A percentile compares a stretch with the other conserved stretches of the same genome.
These are phyloP conservation scores for Ogataea thermomethanolica DNA, from an alignment of 805 yeast species.

Conservation along the genomic window DNA sequence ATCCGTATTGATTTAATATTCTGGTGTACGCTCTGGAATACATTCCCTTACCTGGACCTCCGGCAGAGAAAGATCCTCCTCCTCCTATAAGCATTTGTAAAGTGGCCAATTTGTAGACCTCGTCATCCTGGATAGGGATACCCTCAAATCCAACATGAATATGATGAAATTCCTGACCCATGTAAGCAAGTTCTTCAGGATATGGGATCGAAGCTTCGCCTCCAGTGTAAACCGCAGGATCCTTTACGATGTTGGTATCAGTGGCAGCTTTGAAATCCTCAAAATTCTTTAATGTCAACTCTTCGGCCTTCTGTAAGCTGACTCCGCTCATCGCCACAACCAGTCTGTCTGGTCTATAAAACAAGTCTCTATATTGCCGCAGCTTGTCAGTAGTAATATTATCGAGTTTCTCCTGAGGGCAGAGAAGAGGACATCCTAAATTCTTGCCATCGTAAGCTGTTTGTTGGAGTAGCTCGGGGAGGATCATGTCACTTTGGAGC, in stretches of 20 bases:
- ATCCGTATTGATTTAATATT: constrained; percentile 87
- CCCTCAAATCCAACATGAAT: constrained; percentile 89
- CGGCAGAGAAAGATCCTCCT: constrained; percentile 96
- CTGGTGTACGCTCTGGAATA: constrained; percentile 89
- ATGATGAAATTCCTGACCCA: constrained; percentile 74
- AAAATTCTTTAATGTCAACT: constrained; percentile 57
- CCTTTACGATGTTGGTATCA: constrained; percentile 27
- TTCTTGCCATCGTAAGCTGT: constrained; percentile 73
- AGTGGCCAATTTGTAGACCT: constrained; percentile 85
- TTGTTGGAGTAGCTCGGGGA: constrained; percentile 88
- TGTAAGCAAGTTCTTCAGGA: constrained; percentile 55
- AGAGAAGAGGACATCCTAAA: constrained; percentile 80
- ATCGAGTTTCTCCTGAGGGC: constrained; percentile 68
- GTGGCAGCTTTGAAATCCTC: constrained; percentile 50
- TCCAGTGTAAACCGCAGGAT: constrained; percentile 53
- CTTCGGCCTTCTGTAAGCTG: constrained; percentile 62
- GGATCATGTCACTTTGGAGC: constrained; percentile 75
- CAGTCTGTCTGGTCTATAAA: constrained; percentile 74
- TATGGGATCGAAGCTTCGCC: constrained; percentile 54
- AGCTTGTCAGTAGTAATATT: constrained; percentile 51
- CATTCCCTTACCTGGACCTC: constrained; percentile 99
- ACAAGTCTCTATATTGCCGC: constrained; percentile 52
- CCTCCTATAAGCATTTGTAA: constrained; percentile 91
- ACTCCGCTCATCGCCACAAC: constrained; percentile 90
- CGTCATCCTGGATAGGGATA: constrained; percentile 74